A percentile compares a stretch with the other conserved stretches of the same genome.
These are phyloP conservation scores for Talaromyces pinophilus DNA, from an alignment of 2,329 filamentous ascomycete genomes.

Conservation along the genomic window DNA sequence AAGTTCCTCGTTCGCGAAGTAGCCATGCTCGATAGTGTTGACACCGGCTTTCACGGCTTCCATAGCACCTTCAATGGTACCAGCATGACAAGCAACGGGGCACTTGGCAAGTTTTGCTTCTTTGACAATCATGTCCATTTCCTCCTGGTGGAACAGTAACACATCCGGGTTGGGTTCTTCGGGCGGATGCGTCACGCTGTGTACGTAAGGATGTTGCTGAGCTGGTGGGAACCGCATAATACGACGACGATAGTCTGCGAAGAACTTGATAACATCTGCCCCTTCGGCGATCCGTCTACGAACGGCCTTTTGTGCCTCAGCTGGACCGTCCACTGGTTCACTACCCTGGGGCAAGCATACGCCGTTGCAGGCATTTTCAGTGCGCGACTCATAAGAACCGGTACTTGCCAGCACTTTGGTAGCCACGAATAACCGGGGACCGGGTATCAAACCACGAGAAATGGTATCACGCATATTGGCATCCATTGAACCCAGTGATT, in stretches of 20 bases:
- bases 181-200: not conserved
- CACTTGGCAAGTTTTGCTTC: conserved; percentile 47
- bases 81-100: conserved; percentile 36
- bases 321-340: not conserved
- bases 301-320: not conserved
- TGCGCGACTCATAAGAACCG: not conserved
- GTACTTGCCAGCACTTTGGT: not conserved
- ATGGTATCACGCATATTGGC: not conserved
- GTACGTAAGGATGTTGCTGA: not conserved
- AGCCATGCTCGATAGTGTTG: not conserved
- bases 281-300: not conserved
- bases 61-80: not conserved
- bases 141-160: conserved; percentile 51
- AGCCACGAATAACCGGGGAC: not conserved
- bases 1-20: not conserved
- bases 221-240: not conserved
- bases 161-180: conserved; percentile 44
- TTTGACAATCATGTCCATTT: conserved; percentile 54
- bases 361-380: not conserved
- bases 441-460: not conserved
- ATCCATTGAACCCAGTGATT: not conserved
- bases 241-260: not conserved
- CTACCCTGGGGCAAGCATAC: not conserved
- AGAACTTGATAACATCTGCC: not conserved
- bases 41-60: not conserved